Conservation (phyloP, 148 eudicot species). For the Rhododendron vialii region DNA sequence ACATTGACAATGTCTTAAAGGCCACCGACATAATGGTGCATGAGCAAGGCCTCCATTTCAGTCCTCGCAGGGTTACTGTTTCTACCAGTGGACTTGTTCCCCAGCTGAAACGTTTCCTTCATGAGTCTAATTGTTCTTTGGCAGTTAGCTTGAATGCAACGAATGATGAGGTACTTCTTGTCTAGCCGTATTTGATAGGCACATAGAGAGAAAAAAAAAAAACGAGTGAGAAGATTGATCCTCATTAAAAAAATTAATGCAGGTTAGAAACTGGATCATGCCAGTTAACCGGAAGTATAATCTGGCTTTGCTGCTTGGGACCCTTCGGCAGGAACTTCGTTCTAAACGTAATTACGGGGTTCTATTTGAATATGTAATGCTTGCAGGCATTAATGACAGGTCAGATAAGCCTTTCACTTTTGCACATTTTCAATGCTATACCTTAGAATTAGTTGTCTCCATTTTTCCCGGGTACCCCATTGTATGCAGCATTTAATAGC, state of each 20-base stretch:
- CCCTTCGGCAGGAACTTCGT: constrained; percentile 68
- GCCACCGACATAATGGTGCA: constrained; percentile 87
- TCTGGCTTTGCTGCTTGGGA: constrained; percentile 68
- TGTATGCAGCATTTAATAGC: background rate
- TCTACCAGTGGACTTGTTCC: constrained; percentile 98
- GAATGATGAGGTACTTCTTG: constrained; percentile 66
- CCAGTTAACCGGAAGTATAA: constrained; percentile 95
- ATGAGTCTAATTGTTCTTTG: constrained; percentile 65
- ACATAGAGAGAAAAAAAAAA: background rate
- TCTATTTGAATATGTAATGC: constrained; percentile 94
- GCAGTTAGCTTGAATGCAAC: constrained; percentile 95
- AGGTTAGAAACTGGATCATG: constrained; percentile 98
- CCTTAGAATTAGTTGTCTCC: background rate
- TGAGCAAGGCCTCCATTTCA: constrained; percentile 91
- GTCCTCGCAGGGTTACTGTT: constrained; percentile 86
- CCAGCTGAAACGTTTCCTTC: constrained; percentile 75
- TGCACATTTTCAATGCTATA: background rate
- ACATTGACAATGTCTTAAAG: constrained; percentile 78
- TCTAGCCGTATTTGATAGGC: background rate
- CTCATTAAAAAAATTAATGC: constrained; percentile 8
- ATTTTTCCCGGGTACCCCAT: background rate
- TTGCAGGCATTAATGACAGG: constrained; percentile 97
- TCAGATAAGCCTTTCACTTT: constrained; percentile 23
- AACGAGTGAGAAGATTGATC: background rate
- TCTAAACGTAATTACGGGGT: constrained; percentile 67